These are phyloP conservation scores for Hymenoscyphus fraxineus DNA, from an alignment of 2,329 filamentous ascomycete species.

Conservation along the genomic window DNA sequence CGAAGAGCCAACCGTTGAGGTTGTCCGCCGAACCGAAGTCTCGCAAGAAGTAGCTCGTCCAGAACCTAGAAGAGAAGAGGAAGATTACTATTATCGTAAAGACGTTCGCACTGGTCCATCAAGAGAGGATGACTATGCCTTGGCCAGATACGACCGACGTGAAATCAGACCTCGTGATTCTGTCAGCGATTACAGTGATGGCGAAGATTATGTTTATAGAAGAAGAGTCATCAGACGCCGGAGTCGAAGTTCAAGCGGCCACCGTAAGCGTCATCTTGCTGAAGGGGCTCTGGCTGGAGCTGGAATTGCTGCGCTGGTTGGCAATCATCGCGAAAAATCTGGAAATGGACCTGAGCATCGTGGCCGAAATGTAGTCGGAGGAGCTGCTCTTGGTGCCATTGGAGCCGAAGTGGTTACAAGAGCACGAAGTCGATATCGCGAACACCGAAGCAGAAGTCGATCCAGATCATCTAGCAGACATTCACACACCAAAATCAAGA, in stretches of 20 bases:
- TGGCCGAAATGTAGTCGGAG: conserved; percentile 38
- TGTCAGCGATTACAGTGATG: conserved; percentile 41
- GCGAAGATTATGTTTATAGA: conserved; percentile 42
- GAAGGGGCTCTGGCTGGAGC: conserved; percentile 64
- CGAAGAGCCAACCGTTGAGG: conserved; percentile 26
- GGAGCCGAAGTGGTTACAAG: conserved; percentile 59
- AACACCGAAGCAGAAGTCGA: conserved; percentile 40
- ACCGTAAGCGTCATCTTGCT: conserved; percentile 57
- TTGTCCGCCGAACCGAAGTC: conserved; percentile 26
- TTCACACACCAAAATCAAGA: conserved; percentile 51
- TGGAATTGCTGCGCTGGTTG: conserved; percentile 56
- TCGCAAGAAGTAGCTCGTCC: conserved; percentile 23
- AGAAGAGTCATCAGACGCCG: conserved; percentile 45
- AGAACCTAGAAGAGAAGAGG: conserved; percentile 31
- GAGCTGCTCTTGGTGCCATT: conserved; percentile 59
- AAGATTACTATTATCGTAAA: conserved; percentile 38
- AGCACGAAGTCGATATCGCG: conserved; percentile 58
- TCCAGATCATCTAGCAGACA: conserved; percentile 36
- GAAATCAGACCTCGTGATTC: conserved; percentile 33
- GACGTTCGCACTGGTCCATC: conserved; percentile 27
- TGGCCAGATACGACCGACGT: conserved; percentile 40
- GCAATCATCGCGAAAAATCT: conserved; percentile 48
- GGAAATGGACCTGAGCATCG: conserved; percentile 31
- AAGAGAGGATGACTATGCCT: conserved; percentile 27
- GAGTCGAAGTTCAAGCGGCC: conserved; percentile 45